Evolutionary conservation across 2,329 filamentous ascomycete genomes (phyloP).

Genomic region (Fusarium hainanense): DNA sequence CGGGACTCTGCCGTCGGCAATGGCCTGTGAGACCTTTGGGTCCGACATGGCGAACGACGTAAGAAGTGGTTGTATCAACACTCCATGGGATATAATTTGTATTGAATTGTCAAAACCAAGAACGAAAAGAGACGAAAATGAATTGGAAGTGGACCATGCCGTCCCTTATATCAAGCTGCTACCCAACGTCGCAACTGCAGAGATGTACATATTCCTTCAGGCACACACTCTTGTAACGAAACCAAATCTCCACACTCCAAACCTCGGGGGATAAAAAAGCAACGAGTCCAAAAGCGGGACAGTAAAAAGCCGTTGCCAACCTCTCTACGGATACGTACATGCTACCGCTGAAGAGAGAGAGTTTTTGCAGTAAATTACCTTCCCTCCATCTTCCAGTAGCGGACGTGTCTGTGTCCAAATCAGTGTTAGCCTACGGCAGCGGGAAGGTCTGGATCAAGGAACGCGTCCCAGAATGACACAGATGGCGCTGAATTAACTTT

Average conservation of each 20-base stretch:
- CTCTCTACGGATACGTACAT: neutral
- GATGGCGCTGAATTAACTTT: neutral
- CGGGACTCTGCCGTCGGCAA: constrained; percentile 52
- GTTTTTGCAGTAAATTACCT: constrained; percentile 13
- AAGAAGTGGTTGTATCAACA: neutral
- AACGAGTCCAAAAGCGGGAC: neutral
- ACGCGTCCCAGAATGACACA: constrained; percentile 1
- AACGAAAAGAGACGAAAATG: neutral
- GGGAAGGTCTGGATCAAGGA: neutral
- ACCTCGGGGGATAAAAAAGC: neutral
- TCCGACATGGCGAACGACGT: constrained; percentile 41
- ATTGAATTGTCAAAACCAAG: too few species aligned
- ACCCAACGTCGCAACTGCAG: neutral
- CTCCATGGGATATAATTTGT: constrained; percentile 4
- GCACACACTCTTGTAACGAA: neutral
- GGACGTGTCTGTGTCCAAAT: neutral
- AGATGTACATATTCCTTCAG: neutral
- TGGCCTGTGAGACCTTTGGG: constrained; percentile 46
- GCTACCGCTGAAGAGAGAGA: neutral
- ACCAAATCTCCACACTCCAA: neutral
- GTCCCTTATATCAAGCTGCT: constrained; percentile 25
- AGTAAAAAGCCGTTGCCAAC: neutral
- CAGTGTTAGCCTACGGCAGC: neutral
- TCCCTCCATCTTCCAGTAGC: constrained; percentile 2
- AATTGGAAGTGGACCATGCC: neutral